Percentiles rank a stretch among this genome's conserved stretches.
phyloP scores from a whole-genome alignment of 148 eudicot genomes.

The Chenopodium album region DNA sequence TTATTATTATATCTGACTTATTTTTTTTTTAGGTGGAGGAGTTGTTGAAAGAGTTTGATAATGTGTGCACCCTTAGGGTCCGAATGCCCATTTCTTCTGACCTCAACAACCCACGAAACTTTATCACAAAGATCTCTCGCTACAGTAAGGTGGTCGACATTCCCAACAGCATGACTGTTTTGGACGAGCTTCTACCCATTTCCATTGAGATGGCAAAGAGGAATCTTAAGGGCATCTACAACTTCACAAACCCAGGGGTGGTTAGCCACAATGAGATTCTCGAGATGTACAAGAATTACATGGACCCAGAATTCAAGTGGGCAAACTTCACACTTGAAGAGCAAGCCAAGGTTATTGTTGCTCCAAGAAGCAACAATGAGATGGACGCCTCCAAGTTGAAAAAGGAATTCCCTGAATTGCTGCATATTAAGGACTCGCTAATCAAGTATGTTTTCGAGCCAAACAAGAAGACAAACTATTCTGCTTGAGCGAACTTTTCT shows the following conservation, averaged over 20 bases:
- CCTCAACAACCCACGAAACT: conserved; percentile 47
- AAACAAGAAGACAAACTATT: conserved; percentile 55
- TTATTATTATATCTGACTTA: background rate
- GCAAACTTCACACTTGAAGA: conserved; percentile 75
- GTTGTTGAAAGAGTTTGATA: conserved; percentile 64
- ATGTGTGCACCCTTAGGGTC: conserved; percentile 86
- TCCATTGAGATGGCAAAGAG: conserved; percentile 55
- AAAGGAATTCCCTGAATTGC: conserved; percentile 71
- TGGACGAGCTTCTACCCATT: conserved; percentile 47
- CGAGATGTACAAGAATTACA: conserved; percentile 54
- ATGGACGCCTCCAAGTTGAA: conserved; percentile 79
- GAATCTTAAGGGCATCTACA: conserved; percentile 41
- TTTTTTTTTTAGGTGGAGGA: conserved; percentile 38
- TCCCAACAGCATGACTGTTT: conserved; percentile 47
- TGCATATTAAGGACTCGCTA: conserved; percentile 61
- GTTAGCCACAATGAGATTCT: conserved; percentile 53
- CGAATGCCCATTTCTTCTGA: conserved; percentile 86
- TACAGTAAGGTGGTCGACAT: conserved; percentile 44
- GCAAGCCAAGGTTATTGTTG: conserved; percentile 84
- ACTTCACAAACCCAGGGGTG: conserved; percentile 49
- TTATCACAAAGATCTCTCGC: conserved; percentile 43
- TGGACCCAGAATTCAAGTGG: conserved; percentile 58
- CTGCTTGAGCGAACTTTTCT: conserved; percentile 29
- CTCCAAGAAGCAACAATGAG: conserved; percentile 73
- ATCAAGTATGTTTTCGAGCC: conserved; percentile 82